phyloP scores from a whole-genome alignment of 768 basidiomycete genomes.

The Trametes coccinea region DNA sequence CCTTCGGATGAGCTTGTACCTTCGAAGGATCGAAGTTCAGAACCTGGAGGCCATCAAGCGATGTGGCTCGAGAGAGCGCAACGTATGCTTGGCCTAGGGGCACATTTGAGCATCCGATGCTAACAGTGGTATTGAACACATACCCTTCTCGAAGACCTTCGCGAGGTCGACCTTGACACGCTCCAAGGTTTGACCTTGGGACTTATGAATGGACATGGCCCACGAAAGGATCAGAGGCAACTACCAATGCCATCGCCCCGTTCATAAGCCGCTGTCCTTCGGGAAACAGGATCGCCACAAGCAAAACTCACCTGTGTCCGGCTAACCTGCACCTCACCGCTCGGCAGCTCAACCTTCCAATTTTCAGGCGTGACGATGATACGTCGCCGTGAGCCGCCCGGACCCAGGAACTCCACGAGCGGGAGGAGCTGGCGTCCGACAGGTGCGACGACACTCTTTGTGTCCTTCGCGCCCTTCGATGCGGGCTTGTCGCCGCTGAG shows the following conservation, averaged over 20 bases:
- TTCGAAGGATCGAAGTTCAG: constrained; percentile 74
- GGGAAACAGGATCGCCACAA: no score
- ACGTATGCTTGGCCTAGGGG: constrained; percentile 83
- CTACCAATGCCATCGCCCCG: constrained; percentile 37
- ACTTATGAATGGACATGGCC: constrained; percentile 99
- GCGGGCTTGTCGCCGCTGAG: constrained; percentile 35
- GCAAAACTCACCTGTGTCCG: constrained; percentile 65
- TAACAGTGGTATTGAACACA: constrained; percentile 12
- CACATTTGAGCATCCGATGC: not conserved
- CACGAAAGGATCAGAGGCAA: constrained; percentile 87
- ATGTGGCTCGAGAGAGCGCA: constrained; percentile 86
- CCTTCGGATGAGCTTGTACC: constrained; percentile 75
- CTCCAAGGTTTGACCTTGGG: constrained; percentile 94
- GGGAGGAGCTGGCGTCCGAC: constrained; percentile 48
- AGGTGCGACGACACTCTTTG: constrained; percentile 6
- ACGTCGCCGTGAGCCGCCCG: constrained; percentile 54
- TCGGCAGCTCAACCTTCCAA: constrained; percentile 90
- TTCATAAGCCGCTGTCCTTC: no score
- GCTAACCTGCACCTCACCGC: constrained; percentile 78
- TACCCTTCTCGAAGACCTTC: constrained; percentile 91
- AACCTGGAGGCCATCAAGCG: constrained; percentile 81
- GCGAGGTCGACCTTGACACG: constrained; percentile 93
- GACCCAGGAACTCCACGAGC: constrained; percentile 74
- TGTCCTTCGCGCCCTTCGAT: constrained; percentile 16
- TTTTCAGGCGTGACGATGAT: constrained; percentile 65